Evolutionary conservation across 805 yeast genomes (phyloP), one percentile per base, ranked within the genome.

Genomic region (Monosporozyma aerobia): DNA sequence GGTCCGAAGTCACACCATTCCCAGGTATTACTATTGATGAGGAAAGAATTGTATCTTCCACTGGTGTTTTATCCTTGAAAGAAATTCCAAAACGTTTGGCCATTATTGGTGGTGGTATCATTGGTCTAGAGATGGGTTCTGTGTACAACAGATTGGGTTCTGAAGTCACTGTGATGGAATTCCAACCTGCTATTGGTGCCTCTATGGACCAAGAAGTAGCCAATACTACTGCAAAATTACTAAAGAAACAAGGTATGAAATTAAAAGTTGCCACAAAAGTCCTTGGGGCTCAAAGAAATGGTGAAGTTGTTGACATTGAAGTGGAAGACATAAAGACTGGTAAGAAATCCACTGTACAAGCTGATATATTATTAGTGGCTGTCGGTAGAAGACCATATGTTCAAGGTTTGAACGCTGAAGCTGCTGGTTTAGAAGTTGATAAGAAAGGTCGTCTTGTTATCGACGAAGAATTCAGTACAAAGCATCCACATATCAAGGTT

Each of bases 341-440:
- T 64, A 81, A 85, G 75, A 79, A 81, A 62, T 89, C 84, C 72
- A 69, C 79, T 30, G 62, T 94, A 51, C 95, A 90, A 59, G 86
- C 97, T 54, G 99, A 94, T 69, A 95, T 90, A 43, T 78, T 94
- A 65, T 79, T 94, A 63, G 99, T 94, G 56, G 98, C 99, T 55
- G 90, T 94, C 63, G 99, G 99, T 69, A 90, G 99, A 80, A 88
- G 97, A 77, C 99, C 99, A 62, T 90, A 83, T 81, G 82, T 95
- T 57, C 80, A 81, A 68, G 97, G 96, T 54, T 79, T 94, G 60
- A 83, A 87, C 70, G 85, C 90, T 57, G 99, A 94, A 74, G 79
- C 80, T 57, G 74, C 90, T 57, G 98, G 96, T 57, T 73, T 95
- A 60, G 99, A 94, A 69, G 79, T 81, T 59, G 99, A 94, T 75